Evolutionary conservation across 208 protist species (phyloP).

Genomic region (Acanthamoeba royreba): DNA sequence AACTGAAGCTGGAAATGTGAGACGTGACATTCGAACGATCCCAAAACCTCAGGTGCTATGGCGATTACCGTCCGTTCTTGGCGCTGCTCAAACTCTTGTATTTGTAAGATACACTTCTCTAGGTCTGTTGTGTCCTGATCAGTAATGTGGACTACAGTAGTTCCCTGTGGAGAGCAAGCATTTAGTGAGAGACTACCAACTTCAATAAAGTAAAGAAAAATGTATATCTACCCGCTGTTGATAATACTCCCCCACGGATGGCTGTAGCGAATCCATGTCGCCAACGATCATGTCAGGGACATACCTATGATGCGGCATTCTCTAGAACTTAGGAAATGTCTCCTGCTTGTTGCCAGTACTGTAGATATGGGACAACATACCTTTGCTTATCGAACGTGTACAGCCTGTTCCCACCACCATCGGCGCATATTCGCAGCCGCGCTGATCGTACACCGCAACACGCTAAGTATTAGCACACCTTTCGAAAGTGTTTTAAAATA

Average conservation of each 20-base stretch:
- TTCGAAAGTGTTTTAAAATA: not conserved
- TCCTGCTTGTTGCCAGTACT: not conserved
- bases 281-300: slow-evolving; percentile 2
- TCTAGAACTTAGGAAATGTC: not conserved
- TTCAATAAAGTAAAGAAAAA: not conserved
- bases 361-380: not conserved
- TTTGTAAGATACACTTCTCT: not conserved
- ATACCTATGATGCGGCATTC: not conserved
- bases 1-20: not conserved
- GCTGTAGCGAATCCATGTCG: not conserved
- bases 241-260: not conserved
- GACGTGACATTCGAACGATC: not conserved
- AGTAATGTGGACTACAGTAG: not conserved
- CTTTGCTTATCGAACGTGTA: not conserved
- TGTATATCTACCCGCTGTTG: not conserved
- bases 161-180: not conserved
- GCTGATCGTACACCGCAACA: not conserved
- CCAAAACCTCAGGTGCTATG: not conserved
- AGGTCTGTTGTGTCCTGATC: slow-evolving; percentile 35
- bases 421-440: not conserved
- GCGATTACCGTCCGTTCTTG: not conserved
- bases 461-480: not conserved
- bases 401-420: not conserved
- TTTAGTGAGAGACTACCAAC: not conserved
- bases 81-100: not conserved